Evolutionary conservation across 2,329 filamentous ascomycete species (phyloP), one percentile per base, ranked within the genome.

Genomic region (Aspergillus quadricinctus): DNA sequence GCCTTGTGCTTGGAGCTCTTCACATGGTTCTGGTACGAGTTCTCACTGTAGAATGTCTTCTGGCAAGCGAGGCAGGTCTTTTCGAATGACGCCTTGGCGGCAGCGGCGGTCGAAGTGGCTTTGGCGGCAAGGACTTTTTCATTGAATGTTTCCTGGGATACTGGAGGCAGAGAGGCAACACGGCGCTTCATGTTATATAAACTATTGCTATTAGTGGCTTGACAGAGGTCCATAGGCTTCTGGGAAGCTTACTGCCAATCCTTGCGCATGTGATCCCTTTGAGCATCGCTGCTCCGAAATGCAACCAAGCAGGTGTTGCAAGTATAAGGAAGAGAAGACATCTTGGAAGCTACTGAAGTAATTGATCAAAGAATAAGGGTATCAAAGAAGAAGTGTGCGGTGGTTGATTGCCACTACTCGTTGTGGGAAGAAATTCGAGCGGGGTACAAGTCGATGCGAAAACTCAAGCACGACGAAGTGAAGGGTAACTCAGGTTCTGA

Each of bases 281-380:
- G 94, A 55, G 95, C 82, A 71, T 97, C 93, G 73, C 90, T 92
- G 71, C 90, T 92, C 64, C 93, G 88, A 77, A 97, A 99, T 52
- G 93, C 94, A 66, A 99, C 92, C 73, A 96, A 91, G 72, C 94
- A 99, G 57, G 92, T 94, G 76, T 97, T 99, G 85, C 94, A 99
- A 55, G 93, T 97, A 78, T 93, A 99, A 1, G 94, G 93, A 72
- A 97, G 91, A 27, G 87, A 81, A 31, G 83, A 72, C 21, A 72
- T 28, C 29, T 64, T 54, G 69, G 71, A 28, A 68, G 66, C 59
- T 73, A 68, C 41, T 59, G 56, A 19, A 53, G 56, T 35, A 52
- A 53, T 61, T 28, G 60, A 72, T 63, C 64, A 62, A 62, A 69
- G 14, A 37, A 17, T 69, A 31, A 29, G 50, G 45, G 45, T 54